These are phyloP conservation scores for Eutrema yunnanense DNA, from an alignment of 345 rosid genomes.

Conservation along the genomic window DNA sequence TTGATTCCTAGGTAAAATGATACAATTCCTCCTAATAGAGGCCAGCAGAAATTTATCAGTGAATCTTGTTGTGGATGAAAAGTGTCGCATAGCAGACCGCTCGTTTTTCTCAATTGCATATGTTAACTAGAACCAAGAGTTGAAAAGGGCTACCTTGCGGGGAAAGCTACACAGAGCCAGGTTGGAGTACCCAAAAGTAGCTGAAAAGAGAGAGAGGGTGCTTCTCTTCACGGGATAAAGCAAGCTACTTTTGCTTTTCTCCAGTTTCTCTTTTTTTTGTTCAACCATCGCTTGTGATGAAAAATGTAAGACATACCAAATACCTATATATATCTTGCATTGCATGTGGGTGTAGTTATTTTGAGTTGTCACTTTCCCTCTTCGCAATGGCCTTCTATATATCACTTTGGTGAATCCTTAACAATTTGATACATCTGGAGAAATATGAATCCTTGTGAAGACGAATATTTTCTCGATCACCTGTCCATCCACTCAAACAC, in stretches of 20 bases:
- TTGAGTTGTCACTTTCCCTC: slow-evolving; percentile 8
- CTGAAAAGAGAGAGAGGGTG: neutral
- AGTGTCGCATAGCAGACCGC: slow-evolving; percentile 4
- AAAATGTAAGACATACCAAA: neutral
- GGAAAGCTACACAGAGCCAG: neutral
- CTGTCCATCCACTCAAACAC: neutral
- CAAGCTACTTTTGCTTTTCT: neutral
- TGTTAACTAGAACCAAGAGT: neutral
- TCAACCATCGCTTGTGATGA: slow-evolving; percentile 9
- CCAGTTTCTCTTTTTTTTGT: neutral
- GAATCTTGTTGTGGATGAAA: slow-evolving; percentile 2
- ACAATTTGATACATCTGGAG: neutral
- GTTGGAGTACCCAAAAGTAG: neutral
- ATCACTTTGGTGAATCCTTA: neutral
- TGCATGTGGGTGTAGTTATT: slow-evolving; percentile 10
- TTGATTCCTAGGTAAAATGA: neutral
- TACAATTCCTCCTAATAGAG: neutral
- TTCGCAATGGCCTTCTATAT: neutral
- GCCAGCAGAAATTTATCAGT: neutral
- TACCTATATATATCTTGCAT: neutral
- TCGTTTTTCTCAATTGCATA: neutral
- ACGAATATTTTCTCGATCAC: slow-evolving; percentile 16
- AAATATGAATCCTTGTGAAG: slow-evolving; percentile 17
- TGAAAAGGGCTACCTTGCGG: slow-evolving; percentile 1
- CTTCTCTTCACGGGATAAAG: slow-evolving; percentile 13